Evolutionary conservation across 495 filamentous ascomycete species (phyloP).

Genomic region (Lophiotrema nucula): DNA sequence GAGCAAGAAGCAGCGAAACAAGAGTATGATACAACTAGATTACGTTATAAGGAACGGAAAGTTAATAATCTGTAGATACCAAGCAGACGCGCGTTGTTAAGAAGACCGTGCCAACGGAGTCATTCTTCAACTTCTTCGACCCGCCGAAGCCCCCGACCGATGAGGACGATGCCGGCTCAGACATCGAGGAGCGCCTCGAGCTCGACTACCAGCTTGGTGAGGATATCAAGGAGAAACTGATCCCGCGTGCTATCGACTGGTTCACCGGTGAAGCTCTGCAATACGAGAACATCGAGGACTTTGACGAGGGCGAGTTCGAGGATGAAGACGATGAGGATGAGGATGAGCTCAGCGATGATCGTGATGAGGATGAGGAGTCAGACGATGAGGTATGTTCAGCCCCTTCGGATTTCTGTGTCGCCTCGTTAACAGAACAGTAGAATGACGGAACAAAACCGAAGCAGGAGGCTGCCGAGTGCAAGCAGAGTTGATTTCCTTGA

Average conservation of each 20-base stretch:
- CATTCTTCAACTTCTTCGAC: constrained; percentile 99
- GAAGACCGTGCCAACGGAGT: constrained; percentile 97
- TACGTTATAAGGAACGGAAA: neutral
- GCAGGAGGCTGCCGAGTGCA: constrained; percentile 99
- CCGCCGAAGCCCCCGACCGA: constrained; percentile 83
- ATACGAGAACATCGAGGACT: constrained; percentile 88
- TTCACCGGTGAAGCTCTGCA: constrained; percentile 98
- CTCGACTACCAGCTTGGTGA: constrained; percentile 98
- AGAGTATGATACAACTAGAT: constrained; percentile 65
- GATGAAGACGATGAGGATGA: constrained; percentile 94
- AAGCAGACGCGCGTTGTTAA: constrained; percentile 99
- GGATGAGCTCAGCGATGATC: constrained; percentile 74
- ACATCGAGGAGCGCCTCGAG: constrained; percentile 97
- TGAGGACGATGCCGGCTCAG: constrained; percentile 73
- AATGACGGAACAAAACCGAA: constrained; percentile 95
- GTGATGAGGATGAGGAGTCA: constrained; percentile 83
- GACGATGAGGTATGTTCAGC: constrained; percentile 81
- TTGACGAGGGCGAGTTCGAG: constrained; percentile 78
- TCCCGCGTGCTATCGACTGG: constrained; percentile 98
- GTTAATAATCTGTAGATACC: constrained; percentile 62
- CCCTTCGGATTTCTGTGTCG: constrained; percentile 1
- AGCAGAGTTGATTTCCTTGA: constrained; percentile 76
- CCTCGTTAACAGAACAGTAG: constrained; percentile 49
- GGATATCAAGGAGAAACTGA: constrained; percentile 99
- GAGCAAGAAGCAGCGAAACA: constrained; percentile 99